Evolutionary conservation across 768 basidiomycete species (phyloP), one percentile per base, ranked within the genome.

Genomic region (Boletus rex-veris): DNA sequence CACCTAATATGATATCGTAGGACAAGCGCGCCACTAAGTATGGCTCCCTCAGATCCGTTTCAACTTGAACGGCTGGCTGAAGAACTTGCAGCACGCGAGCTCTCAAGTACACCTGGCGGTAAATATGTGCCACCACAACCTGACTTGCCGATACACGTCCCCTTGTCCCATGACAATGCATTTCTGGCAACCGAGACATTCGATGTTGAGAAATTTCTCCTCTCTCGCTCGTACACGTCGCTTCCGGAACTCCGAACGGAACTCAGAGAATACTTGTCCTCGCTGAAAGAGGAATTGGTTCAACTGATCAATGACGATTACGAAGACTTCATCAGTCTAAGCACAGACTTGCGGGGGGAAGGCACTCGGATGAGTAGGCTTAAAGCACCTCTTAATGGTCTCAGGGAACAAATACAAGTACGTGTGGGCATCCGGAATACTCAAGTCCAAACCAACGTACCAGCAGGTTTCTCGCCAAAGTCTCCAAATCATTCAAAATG

Each of bases 261-360:
- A 67, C 76, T 99, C 19, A 81, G 93, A 31, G 85, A 92, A 48
- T 98, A 98, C 68, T 77, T 92, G 55, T 81, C 83, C 0, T 75
- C 79, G 10, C 73, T 99, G 58, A 93, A 96, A 70, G 92, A 95
- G 68, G 96, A 97, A 68, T 80, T 99, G 35, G 93, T 98, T 30
- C 85, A 85, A 64, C 83, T 98, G 64, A 97, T 98, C 68, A 98
- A 99, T 71, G 88, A 93, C 62, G 97, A 98, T 73, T 99, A 98
- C 65, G 94, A 94, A 69, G 94, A 94, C 14, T 99, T 98, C 68
- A 96, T 98, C 64, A 92, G 90, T 61, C 77, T 99, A 30, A 95
- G 95, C 58, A 94, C 95, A 4, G 93, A 98, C 63, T 69, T 98
- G 58, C 80, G 85, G 59, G 92, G 88, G 41, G 95, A 98, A 71